Evolutionary conservation across 139 green algal genomes (phyloP).

Genomic region (Edaphochlamys debaryana): DNA sequence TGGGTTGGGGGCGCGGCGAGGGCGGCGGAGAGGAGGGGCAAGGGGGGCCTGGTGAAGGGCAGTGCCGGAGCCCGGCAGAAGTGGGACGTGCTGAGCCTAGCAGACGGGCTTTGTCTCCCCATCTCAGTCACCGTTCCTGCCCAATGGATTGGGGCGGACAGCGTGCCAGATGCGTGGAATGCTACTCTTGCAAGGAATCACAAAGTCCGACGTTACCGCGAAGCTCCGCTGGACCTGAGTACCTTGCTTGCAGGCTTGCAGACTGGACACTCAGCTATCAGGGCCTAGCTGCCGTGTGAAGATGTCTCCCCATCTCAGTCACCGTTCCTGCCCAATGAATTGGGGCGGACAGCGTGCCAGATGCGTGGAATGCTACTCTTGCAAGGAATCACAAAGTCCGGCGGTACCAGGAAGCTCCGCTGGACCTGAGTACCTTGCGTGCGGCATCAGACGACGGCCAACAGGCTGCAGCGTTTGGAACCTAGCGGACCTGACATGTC

Average conservation of each 20-base stretch:
- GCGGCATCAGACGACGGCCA: too few species aligned
- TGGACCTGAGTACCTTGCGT: neutral
- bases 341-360: conserved; percentile 39
- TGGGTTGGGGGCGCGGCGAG: neutral
- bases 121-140: conserved; percentile 32
- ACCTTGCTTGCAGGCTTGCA: too few species aligned
- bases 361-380: conserved; percentile 27
- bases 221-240: conserved; percentile 15
- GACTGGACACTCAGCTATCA: too few species aligned
- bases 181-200: conserved; percentile 29
- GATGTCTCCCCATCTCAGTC: conserved; percentile 41
- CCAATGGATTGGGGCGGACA: conserved; percentile 23
- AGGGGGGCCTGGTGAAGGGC: neutral
- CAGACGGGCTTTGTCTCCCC: conserved; percentile 9
- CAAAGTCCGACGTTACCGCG: too few species aligned
- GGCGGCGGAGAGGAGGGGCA: neutral
- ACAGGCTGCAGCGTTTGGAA: too few species aligned
- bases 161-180: conserved; percentile 43
- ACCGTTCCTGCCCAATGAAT: conserved; percentile 5
- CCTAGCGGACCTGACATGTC: conserved; percentile 4
- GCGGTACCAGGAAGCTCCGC: conserved; percentile 33
- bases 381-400: conserved; percentile 42
- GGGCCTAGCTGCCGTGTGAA: conserved; percentile 2
- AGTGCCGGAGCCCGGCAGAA: too few species aligned
- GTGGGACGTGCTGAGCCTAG: too few species aligned